Conservation (phyloP, 2,329 filamentous ascomycete species). For the Colletotrichum chlorophyti region DNA sequence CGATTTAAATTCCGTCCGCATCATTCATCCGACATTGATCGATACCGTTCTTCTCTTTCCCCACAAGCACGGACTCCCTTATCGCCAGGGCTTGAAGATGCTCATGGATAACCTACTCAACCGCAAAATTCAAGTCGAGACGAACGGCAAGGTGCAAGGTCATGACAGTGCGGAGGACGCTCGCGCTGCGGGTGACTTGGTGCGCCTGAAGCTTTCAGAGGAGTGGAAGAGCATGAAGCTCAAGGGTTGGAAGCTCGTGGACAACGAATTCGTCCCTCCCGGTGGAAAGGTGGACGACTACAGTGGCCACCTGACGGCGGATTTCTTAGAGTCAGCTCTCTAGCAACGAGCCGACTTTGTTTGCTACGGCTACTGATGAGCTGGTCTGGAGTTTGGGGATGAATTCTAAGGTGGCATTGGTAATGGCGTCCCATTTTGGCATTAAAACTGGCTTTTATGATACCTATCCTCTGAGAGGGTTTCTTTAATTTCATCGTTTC, state of each 20-base stretch:
- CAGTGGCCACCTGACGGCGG: constrained; percentile 42
- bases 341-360: neutral
- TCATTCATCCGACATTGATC: constrained; percentile 84
- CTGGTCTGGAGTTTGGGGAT: constrained; percentile 10
- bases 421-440: too few species aligned
- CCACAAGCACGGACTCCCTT: constrained; percentile 77
- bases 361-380: neutral
- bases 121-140: constrained; percentile 79
- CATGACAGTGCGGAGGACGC: constrained; percentile 96
- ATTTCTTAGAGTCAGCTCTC: constrained; percentile 42
- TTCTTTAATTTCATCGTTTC: too few species aligned
- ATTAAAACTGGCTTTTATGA: neutral
- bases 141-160: constrained; percentile 57
- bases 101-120: constrained; percentile 75
- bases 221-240: constrained; percentile 73
- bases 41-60: constrained; percentile 89
- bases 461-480: neutral
- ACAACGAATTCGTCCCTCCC: constrained; percentile 54
- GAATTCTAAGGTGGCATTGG: constrained; percentile 4
- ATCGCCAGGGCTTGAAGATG: constrained; percentile 77
- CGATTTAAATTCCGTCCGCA: constrained; percentile 83
- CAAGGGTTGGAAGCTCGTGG: constrained; percentile 70
- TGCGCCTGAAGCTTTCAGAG: constrained; percentile 72
- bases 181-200: constrained; percentile 84
- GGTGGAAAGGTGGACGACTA: constrained; percentile 28